These are phyloP conservation scores for Gleditsia sinensis DNA, from an alignment of 306 rosid species.

Conservation along the genomic window DNA sequence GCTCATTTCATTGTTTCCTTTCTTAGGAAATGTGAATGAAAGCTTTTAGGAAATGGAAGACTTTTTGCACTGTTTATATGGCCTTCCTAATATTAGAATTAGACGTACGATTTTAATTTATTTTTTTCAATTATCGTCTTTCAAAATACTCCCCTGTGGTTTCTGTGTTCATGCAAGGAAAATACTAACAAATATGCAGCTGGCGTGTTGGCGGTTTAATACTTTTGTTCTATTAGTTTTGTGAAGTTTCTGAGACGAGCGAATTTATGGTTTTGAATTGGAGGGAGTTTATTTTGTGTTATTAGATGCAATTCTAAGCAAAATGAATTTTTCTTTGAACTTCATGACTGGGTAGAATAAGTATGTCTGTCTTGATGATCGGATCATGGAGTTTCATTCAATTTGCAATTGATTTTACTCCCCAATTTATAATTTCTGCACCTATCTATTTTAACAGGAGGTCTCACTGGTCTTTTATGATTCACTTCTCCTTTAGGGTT, in stretches of 20 bases:
- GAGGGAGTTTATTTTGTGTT: neutral
- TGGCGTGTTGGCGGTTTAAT: too few species aligned
- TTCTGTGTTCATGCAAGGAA: neutral
- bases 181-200: too few species aligned
- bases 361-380: neutral
- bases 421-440: neutral
- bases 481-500: neutral
- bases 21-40: too few species aligned
- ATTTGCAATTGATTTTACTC: neutral
- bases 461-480: neutral
- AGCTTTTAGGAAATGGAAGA: too few species aligned
- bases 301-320: neutral
- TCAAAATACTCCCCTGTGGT: neutral
- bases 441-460: neutral
- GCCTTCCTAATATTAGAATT: neutral
- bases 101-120: neutral
- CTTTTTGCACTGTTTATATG: neutral
- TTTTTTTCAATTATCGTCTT: neutral
- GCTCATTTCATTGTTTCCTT: neutral
- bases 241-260: neutral
- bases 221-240: neutral
- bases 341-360: neutral
- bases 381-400: neutral
- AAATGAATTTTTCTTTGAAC: too few species aligned
- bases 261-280: slow-evolving; percentile 1